phyloP scores from a whole-genome alignment of 2,329 filamentous ascomycete species.

The Hortaea sp. region DNA sequence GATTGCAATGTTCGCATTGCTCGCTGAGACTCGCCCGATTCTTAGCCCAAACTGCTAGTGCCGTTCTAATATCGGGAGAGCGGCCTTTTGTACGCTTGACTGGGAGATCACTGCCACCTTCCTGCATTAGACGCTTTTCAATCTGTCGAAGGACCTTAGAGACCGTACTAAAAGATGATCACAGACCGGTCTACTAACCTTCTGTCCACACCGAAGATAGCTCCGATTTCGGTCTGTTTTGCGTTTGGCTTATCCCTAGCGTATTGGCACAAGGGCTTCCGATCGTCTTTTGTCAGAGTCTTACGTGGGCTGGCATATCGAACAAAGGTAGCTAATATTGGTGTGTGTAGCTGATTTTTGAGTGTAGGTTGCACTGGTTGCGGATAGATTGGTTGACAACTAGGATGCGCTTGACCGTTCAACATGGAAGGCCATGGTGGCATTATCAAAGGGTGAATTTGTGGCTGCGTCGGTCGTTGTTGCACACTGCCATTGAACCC shows the following conservation, averaged over 20 bases:
- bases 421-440: conserved; percentile 77
- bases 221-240: conserved; percentile 94
- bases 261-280: conserved; percentile 86
- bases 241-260: conserved; percentile 80
- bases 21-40: conserved; percentile 37
- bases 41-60: conserved; percentile 75
- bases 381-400: conserved; percentile 52
- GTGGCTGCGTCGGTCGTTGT: conserved; percentile 42
- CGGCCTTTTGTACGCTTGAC: conserved; percentile 77
- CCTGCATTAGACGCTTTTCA: conserved; percentile 81
- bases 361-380: conserved; percentile 41
- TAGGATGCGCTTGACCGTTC: conserved; percentile 50
- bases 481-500: conserved; percentile 44
- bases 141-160: conserved; percentile 93
- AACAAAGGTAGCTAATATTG: conserved; percentile 39
- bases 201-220: conserved; percentile 90
- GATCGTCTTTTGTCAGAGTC: conserved; percentile 84
- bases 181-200: conserved; percentile 52
- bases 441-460: conserved; percentile 62
- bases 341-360: conserved; percentile 43
- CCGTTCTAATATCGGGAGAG: conserved; percentile 82
- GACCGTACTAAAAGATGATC: conserved; percentile 61
- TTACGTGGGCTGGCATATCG: conserved; percentile 33
- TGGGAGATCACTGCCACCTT: conserved; percentile 68
- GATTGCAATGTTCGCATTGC: not conserved